Evolutionary conservation across 2,329 filamentous ascomycete species (phyloP), one percentile per base, ranked within the genome.

Genomic region (Aureobasidium sp.): DNA sequence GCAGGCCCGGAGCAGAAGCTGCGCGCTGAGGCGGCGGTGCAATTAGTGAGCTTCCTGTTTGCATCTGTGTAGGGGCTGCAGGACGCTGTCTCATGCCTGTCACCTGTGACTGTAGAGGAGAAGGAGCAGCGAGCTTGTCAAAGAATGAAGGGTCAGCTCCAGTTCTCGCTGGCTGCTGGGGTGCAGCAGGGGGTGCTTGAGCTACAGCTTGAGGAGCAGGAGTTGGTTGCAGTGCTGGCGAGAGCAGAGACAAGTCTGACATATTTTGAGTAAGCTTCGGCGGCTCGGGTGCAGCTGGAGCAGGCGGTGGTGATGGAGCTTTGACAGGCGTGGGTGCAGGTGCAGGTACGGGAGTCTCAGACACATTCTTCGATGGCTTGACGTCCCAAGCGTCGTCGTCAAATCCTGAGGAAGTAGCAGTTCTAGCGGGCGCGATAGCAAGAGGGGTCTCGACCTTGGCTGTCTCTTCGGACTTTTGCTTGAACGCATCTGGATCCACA

Each of bases 361-460:
- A 59, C 45, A 63, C 51, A 52, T 83, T 79, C 65, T 83, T 85
- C 12, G 85, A 80, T 16, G 89, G 88, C 72, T 96, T 96, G 45
- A 95, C 85, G 63, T 94, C 88, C 93, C 93, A 98, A 7, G 93
- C 93, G 73, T 97, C 89, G 64, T 97, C 93, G 48, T 98, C 93
- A 64, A 97, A 97, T 2, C 88, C 88, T 55, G 76, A 73, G 37
- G 70, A 63, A 55, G 79, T 76, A 32, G 77, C 62, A 32, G 67
- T 73, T 32, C 71, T 67, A 4, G 70, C 61, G 32, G 80, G 73
- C 7, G 69, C 70, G 54, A 72, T 67, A 12, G 73, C 67, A 41
- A 78, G 66, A 0, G 80, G 73, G 27, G 78, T 78, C 21, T 74
- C 65, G 49, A 74, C 71, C 16, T 68, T 68, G 34, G 79, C 75